phyloP scores from a whole-genome alignment of 1,284 basidiomycete genomes.

The Trichosporon sp. region DNA sequence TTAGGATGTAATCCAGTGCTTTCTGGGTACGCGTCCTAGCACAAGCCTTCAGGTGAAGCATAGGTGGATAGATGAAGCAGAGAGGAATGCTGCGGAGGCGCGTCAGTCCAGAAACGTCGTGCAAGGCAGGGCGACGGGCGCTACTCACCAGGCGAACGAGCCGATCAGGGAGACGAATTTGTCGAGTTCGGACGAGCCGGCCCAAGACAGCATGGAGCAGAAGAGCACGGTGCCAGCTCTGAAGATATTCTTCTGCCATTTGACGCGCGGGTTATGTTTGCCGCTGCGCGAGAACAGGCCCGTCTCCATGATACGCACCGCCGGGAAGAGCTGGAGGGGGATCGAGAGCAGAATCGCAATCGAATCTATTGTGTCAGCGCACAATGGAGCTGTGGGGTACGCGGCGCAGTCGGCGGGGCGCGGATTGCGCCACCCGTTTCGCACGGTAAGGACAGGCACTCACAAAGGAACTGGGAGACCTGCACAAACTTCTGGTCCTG shows the following conservation, averaged over 20 bases:
- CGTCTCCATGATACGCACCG: slow-evolving; percentile 94
- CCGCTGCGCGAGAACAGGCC: slow-evolving; percentile 81
- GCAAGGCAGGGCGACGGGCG: too few relatives aligned
- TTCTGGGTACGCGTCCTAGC: slow-evolving; percentile 70
- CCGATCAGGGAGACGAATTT: slow-evolving; percentile 96
- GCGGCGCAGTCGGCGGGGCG: neutral
- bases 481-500: slow-evolving; percentile 82
- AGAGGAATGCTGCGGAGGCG: slow-evolving; percentile 67
- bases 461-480: slow-evolving; percentile 73
- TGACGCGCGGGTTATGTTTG: slow-evolving; percentile 58
- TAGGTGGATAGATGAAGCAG: slow-evolving; percentile 88
- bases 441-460: slow-evolving; percentile 9
- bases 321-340: slow-evolving; percentile 95
- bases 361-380: slow-evolving; percentile 51
- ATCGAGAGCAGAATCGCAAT: slow-evolving; percentile 90
- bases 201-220: slow-evolving; percentile 73
- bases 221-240: slow-evolving; percentile 69
- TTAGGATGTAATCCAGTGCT: slow-evolving; percentile 67
- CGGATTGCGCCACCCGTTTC: neutral
- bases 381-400: neutral
- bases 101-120: slow-evolving; percentile 1
- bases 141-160: slow-evolving; percentile 81
- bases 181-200: slow-evolving; percentile 85
- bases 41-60: slow-evolving; percentile 87
- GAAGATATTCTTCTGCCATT: slow-evolving; percentile 89